Evolutionary conservation across 768 basidiomycete genomes (phyloP), one percentile per base, ranked within the genome.

Genomic region (Agaricus blazei): DNA sequence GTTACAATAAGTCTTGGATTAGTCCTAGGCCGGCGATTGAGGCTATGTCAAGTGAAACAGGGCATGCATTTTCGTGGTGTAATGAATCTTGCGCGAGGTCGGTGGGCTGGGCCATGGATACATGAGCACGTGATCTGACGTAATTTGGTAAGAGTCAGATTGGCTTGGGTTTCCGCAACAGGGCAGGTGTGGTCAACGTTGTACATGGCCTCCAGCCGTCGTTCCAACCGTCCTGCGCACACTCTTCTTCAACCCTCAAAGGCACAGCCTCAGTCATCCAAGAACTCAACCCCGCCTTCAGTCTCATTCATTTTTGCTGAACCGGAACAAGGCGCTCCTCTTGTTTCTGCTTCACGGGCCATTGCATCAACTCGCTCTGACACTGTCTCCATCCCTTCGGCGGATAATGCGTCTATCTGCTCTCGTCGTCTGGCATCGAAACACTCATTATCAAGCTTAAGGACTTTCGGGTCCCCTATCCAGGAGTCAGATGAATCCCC

Each of bases 251-350:
- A 50, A 34, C 41, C 48, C 5, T 7, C 54, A 23, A 49, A 48
- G 54, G 40, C 41, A 27, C 8, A n/a, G 24, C 14, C 40, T 24
- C 48, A 36, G 28, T 44, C 52, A 23, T 9, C 15, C 12, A 56
- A 50, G 48, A 56, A 56, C 23, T 38, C 48, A 0, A 42, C 48
- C 2, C 41, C 54, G 14, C 41, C 48, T 4, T 56, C 54, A 2
- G 48, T 56, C 5, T 49, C 54, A 8, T 11, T 56, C 23, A 28
- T 56, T 15, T 36, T 56, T 45, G 54, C 54, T 14, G 48, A 49
- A 37, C 54, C 54, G 14, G 54, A 56, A 45, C 54, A 50, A 6
- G 47, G 54, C 14, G 41, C 54, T 47, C 48, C 54, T 44, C 54
- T 49, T 44, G 38, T 41, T 26, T 26, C 46, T 23, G 54, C 54